Evolutionary conservation across 2,329 filamentous ascomycete species (phyloP), one percentile per base, ranked within the genome.

Genomic region (Colletotrichum echinochloae): DNA sequence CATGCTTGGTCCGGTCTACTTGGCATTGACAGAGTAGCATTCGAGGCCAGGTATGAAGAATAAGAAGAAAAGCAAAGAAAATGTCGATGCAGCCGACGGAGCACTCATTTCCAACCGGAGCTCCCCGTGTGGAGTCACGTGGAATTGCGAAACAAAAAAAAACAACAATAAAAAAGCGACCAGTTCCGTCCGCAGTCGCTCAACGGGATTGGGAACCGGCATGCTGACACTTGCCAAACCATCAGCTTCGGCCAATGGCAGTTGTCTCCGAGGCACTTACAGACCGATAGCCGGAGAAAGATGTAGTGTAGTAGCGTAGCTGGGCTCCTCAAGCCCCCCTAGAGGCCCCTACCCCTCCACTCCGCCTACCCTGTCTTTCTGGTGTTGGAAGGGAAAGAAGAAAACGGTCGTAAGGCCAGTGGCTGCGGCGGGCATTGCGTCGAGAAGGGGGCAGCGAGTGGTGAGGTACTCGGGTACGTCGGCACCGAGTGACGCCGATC

Each of bases 241-340:
- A 9, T 33, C 16, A 54, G 23, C 57, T 54, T 30, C 26, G 33
- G 37, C 68, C 64, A 71, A 71, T 71, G 52, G 39, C 46, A 28
- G 48, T 26, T 5, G 16, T 20, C 23, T 49, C 68, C 64, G 46
- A 68, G 30, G 54, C 26, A 60, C 23, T 41, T 37, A 37, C 33
- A 59, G 64, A 54, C 68, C 64, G 68, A 68, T 71, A 52, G 68
- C 68, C 64, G 68, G 68, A 71, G 68, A 23, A 23, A 56, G 56
- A 44, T 28, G 51, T 37, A 33, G 26, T 23, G n/a, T n/a, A n/a
- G n/a, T n/a, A n/a, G n/a, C n/a, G n/a, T 33, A 48, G 7, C 14
- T 41, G 16, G 30, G 30, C 30, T 8, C 30, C 35, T 35, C 2
- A 9, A 9, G 2, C 37, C 37, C 11, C 37, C 37, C 37, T 39